phyloP scores from a whole-genome alignment of 148 eudicot genomes.

The Vaccinium corymbosum region DNA sequence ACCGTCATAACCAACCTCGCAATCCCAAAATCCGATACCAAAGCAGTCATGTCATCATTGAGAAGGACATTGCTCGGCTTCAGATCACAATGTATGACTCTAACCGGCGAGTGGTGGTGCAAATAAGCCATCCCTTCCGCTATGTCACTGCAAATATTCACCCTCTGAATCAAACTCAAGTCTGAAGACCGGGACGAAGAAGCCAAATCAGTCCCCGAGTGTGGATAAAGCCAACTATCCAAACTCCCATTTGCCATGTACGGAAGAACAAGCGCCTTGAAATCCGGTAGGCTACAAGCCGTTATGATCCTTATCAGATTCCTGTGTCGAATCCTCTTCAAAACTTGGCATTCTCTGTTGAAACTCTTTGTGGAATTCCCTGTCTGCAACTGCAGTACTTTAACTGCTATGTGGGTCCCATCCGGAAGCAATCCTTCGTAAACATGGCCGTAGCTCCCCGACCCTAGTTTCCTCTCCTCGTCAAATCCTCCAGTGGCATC shows the following conservation, averaged over 20 bases:
- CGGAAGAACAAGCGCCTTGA: conserved; percentile 45
- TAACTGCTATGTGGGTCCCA: conserved; percentile 35
- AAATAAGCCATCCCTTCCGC: conserved; percentile 53
- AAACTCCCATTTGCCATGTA: conserved; percentile 46
- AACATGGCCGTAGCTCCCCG: conserved; percentile 40
- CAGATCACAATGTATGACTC: conserved; percentile 46
- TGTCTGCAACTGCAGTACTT: conserved; percentile 33
- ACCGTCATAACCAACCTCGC: conserved; percentile 34
- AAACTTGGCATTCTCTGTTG: conserved; percentile 42
- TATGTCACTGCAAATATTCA: conserved; percentile 40
- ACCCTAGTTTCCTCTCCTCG: conserved; percentile 28
- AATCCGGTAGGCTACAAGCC: conserved; percentile 42
- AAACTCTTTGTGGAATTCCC: conserved; percentile 40
- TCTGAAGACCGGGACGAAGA: conserved; percentile 24
- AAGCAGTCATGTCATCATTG: conserved; percentile 43
- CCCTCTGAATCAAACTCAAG: conserved; percentile 32
- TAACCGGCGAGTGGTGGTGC: conserved; percentile 46
- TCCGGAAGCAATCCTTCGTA: conserved; percentile 36
- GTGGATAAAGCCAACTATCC: conserved; percentile 31
- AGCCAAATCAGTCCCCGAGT: conserved; percentile 10
- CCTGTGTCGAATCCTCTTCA: conserved; percentile 41
- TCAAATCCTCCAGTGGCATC: conserved; percentile 42
- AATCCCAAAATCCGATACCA: conserved; percentile 45
- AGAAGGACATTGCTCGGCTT: conserved; percentile 51
- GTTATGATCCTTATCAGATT: conserved; percentile 41